Evolutionary conservation across 305 asterid species (phyloP).

Genomic region (Fraxinus latifolia): DNA sequence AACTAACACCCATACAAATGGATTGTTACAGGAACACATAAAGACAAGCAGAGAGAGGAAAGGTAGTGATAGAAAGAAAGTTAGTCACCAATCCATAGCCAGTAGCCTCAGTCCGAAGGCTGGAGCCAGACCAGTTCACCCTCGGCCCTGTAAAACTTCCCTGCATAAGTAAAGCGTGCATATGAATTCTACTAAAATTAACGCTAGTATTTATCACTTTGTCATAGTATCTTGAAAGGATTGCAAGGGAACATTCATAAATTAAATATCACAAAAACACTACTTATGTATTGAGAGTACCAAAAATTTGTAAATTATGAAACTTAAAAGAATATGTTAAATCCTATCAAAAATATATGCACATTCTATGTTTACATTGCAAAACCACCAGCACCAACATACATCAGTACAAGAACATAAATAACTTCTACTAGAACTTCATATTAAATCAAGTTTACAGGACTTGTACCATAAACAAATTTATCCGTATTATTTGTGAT

Average conservation of each 20-base stretch:
- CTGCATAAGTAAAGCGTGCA: constrained; percentile 42
- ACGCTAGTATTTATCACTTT: constrained; percentile 7
- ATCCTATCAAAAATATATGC: background rate
- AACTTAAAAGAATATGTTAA: constrained; percentile 2
- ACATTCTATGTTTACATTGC: background rate
- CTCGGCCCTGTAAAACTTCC: constrained; percentile 98
- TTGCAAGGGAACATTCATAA: constrained; percentile 10
- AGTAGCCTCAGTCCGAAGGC: constrained; percentile 98
- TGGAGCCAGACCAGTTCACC: constrained; percentile 92
- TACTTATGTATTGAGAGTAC: background rate
- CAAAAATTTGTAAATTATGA: background rate
- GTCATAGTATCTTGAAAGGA: background rate
- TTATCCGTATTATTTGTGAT: background rate
- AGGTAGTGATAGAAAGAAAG: background rate
- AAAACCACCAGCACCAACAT: background rate
- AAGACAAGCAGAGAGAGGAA: constrained; percentile 4
- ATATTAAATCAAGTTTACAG: background rate
- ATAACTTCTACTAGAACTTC: constrained; percentile 12
- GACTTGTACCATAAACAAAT: constrained; percentile 3
- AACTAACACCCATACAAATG: background rate
- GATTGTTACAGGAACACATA: background rate
- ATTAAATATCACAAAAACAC: background rate
- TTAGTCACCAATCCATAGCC: constrained; percentile 89
- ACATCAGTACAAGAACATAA: background rate
- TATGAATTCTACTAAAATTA: constrained; percentile 17